phyloP scores from a whole-genome alignment of 495 filamentous ascomycete species.

The Xylaria castorea region DNA sequence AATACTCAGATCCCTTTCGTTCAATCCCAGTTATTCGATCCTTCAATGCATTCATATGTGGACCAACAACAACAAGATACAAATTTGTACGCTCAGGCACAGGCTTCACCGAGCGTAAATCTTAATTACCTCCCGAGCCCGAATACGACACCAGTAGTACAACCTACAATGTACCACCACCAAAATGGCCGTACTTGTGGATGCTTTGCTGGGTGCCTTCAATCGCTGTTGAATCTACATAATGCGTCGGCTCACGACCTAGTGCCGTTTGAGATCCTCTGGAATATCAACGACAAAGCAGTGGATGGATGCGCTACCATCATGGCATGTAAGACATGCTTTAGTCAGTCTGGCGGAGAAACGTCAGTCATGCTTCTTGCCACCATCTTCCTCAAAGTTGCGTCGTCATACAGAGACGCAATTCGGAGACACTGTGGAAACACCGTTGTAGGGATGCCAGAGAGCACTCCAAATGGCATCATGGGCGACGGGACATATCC shows the following conservation, averaged over 20 bases:
- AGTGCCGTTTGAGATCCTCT: slow-evolving; percentile 52
- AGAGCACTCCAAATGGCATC: slow-evolving; percentile 21
- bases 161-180: slow-evolving; percentile 38
- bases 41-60: slow-evolving; percentile 39
- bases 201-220: slow-evolving; percentile 55
- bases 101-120: slow-evolving; percentile 41
- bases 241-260: slow-evolving; percentile 48
- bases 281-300: slow-evolving; percentile 54
- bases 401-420: slow-evolving; percentile 53
- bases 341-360: slow-evolving; percentile 48
- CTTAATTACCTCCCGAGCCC: slow-evolving; percentile 47
- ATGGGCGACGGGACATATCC: slow-evolving; percentile 53
- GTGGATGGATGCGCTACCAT: slow-evolving; percentile 55
- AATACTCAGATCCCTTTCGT: slow-evolving; percentile 34
- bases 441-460: slow-evolving; percentile 21
- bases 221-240: slow-evolving; percentile 54
- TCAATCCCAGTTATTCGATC: slow-evolving; percentile 46
- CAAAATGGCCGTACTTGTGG: slow-evolving; percentile 46
- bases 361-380: slow-evolving; percentile 56
- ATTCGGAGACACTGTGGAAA: slow-evolving; percentile 47
- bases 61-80: slow-evolving; percentile 34
- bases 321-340: slow-evolving; percentile 51
- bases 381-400: slow-evolving; percentile 56
- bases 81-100: slow-evolving; percentile 43
- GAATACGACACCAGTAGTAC: slow-evolving; percentile 43